Base-by-base conservation (phyloP, 176 grass and related monocot genomes). In the Avena eriantha region DNA sequence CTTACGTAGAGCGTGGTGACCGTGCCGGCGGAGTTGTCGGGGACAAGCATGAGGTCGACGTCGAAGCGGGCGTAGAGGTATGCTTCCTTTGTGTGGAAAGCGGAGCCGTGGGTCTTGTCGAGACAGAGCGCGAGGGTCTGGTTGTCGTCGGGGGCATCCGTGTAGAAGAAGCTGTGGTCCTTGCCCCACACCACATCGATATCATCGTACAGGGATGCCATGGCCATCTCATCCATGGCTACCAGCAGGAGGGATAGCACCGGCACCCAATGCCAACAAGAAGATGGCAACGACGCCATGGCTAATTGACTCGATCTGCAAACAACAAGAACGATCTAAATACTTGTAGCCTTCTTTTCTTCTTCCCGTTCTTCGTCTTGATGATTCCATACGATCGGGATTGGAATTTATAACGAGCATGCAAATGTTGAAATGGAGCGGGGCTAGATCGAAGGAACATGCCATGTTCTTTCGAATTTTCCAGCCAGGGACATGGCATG, bases 1-100 rank as follows among this genome's bases (percentile, higher is more conserved):
- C 91, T 85, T 82, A 96, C 92, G 68, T 96, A 96, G 84, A 87
- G 79, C 13, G 94, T 89, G 84, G 92, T 90, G 85, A 94, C 94
- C 17, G 94, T 96, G 82, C 94, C 94, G 73, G 94, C 92, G 7
- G 94, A 96, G 85, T 96, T 73, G 49, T 84, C 74, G 67, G 87
- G 82, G 43, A 96, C 87, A 48, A 96, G 80, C 80, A 86, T 93
- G 5, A 96, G 35, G 34, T 96, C 89, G 85, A 96, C 80, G 86
- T 87, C 88, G 53, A 88, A 87, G 83, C 92, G 88, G 53, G 53
- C 92, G 60, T 90, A 96, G 66, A 92, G 85, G 79, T 80, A 92
- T 11, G 84, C 66, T 11, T 80, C 45, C 76, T 85, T 96, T 65
- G 89, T 84, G 5, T 59, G 79, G 88, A 96, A 96, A 26, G 87